A percentile compares a stretch with the other conserved stretches of the same genome.
phyloP scores from a whole-genome alignment of 306 rosid species.

The Herpetospermum pedunculosum region DNA sequence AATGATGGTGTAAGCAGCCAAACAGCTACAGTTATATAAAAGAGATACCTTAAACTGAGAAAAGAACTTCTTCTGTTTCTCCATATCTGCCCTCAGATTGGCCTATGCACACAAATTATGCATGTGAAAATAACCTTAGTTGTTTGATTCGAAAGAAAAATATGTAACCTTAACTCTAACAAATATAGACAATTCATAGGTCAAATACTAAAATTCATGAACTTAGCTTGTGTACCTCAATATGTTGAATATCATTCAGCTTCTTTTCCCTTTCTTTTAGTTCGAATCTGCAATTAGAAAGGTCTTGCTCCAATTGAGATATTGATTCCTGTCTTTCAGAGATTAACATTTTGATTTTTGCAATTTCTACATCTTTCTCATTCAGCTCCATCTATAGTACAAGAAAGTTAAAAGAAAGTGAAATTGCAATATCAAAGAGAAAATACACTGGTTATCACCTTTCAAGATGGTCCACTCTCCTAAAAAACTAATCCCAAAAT shows the following conservation, averaged over 20 bases:
- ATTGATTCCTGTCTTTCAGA: conserved; percentile 42
- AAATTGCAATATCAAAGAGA: neutral
- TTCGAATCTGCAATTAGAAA: conserved; percentile 48
- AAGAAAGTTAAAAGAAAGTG: neutral
- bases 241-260: conserved; percentile 37
- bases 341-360: conserved; percentile 38
- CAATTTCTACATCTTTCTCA: conserved; percentile 50
- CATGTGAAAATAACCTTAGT: neutral
- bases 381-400: conserved; percentile 51
- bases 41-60: conserved; percentile 44
- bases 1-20: neutral
- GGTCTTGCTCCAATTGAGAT: conserved; percentile 51
- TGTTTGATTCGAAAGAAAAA: neutral
- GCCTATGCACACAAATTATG: conserved; percentile 35
- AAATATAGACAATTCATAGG: neutral
- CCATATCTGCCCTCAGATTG: conserved; percentile 46
- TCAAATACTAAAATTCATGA: neutral
- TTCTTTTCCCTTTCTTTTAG: conserved; percentile 58
- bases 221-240: conserved; percentile 42
- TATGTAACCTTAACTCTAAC: neutral
- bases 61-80: conserved; percentile 41
- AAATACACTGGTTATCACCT: neutral
- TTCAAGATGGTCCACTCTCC: neutral
- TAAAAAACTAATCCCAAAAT: neutral
- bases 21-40: neutral